These are phyloP conservation scores for Clarireedia sp. DNA, from an alignment of 2,329 filamentous ascomycete species.

Conservation along the genomic window DNA sequence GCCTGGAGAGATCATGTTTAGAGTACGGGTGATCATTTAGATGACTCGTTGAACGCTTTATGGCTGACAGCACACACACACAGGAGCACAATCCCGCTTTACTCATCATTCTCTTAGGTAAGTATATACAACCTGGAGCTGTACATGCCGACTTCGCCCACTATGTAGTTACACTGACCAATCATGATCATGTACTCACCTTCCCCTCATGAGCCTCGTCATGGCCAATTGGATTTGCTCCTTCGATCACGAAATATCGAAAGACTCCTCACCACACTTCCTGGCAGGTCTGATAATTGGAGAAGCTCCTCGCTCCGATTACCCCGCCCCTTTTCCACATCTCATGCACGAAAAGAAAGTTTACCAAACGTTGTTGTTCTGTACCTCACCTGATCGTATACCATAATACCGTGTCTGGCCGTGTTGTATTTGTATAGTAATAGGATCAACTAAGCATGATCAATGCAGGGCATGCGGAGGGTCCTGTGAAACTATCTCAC, in stretches of 20 bases:
- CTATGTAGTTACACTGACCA: too few species aligned
- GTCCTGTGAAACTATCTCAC: neutral
- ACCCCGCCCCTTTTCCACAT: conserved; percentile 1
- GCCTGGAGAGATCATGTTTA: too few species aligned
- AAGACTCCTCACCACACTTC: neutral
- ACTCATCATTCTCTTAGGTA: neutral
- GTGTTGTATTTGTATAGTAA: conserved; percentile 6
- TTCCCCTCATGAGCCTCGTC: conserved; percentile 1
- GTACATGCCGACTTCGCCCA: neutral
- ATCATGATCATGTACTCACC: too few species aligned
- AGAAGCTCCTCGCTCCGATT: neutral
- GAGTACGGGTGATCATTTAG: too few species aligned
- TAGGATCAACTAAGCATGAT: neutral
- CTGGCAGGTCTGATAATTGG: neutral
- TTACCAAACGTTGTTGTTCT: neutral
- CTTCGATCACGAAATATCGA: neutral
- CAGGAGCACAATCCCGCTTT: neutral
- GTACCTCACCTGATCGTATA: conserved; percentile 3
- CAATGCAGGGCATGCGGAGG: neutral
- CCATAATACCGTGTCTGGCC: neutral
- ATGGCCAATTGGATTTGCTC: neutral
- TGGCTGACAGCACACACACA: neutral
- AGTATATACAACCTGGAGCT: neutral
- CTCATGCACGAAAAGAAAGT: neutral
- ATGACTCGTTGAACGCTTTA: too few species aligned